These are phyloP conservation scores for Kluyveromyces wickerhamii DNA, from an alignment of 805 yeast genomes.

Conservation along the genomic window DNA sequence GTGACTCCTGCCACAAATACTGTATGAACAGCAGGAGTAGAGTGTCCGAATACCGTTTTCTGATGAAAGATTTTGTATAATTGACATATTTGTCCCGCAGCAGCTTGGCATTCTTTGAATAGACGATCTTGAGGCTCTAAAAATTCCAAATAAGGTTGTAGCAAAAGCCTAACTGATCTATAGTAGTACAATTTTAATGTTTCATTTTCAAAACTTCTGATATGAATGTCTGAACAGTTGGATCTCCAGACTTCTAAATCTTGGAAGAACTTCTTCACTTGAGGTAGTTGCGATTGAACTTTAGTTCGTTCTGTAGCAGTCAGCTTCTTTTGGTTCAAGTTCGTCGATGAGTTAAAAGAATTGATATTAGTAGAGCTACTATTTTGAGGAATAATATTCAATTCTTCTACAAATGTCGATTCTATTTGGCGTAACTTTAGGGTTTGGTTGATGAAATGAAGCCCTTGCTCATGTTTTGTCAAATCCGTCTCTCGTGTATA, in stretches of 20 bases:
- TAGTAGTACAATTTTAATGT: conserved; percentile 52
- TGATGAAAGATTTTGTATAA: conserved; percentile 56
- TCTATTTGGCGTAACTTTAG: conserved; percentile 51
- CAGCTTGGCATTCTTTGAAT: conserved; percentile 61
- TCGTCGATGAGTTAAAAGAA: too few relatives aligned
- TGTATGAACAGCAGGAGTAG: conserved; percentile 59
- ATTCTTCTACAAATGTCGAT: conserved; percentile 47
- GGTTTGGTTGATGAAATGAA: conserved; percentile 48
- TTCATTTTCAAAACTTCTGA: conserved; percentile 47
- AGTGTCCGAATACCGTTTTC: conserved; percentile 53
- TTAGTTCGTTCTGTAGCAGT: conserved; percentile 12
- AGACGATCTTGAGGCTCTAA: conserved; percentile 53
- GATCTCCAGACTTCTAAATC: conserved; percentile 51
- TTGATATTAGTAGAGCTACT: neutral
- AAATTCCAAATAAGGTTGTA: conserved; percentile 58
- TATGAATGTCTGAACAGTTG: conserved; percentile 36
- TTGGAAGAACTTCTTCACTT: conserved; percentile 45
- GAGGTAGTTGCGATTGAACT: conserved; percentile 36
- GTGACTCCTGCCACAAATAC: conserved; percentile 66
- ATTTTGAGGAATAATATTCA: conserved; percentile 34
- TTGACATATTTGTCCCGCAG: conserved; percentile 64
- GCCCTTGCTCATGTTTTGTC: conserved; percentile 30
- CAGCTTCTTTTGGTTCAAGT: conserved; percentile 3
- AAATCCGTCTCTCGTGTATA: conserved; percentile 16
- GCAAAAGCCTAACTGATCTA: conserved; percentile 48